Base-by-base conservation (phyloP, 2,329 filamentous ascomycete species). In the Beauveria asiatica region DNA sequence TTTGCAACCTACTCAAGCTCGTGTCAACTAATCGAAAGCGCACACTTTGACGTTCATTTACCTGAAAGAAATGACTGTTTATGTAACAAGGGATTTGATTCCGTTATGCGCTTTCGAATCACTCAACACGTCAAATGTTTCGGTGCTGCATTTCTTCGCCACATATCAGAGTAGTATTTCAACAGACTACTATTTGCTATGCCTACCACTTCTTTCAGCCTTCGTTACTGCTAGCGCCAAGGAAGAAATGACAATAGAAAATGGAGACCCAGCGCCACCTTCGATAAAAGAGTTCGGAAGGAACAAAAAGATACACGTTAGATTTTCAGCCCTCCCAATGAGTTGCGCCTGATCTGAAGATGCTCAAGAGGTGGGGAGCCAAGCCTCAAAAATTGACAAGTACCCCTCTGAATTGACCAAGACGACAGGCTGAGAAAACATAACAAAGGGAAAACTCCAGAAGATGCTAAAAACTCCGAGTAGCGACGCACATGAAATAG, bases 161-260 rank as follows among this genome's bases (percentile, higher is more conserved):
- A 6, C 30, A 19, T 45, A 33, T 59, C 59, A 17, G 23, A 37
- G 41, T 53, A 41, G 61, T 57, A 63, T 50, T 27, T 56, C 45
- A 55, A 44, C 19, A 27, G 19, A 45, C 11, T n/a, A 60, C 45
- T 54, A 25, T 33, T 53, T 45, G 52, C 59, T 56, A 60, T 60
- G 52, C 51, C 50, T 49, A 37, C 42, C 30, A 19, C 33, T 48
- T 49, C 44, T 13, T 33, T 52, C 21, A 50, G 33, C 23, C 8
- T 27, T 37, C n/a, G 30, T 48, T 46, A 30, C 39, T 37, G 41
- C 9, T 7, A 27, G 27, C 49, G 48, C 56, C 46, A 53, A 46
- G 13, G 45, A 19, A 33, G 25, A 45, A 52, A 59, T 6, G 19
- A 45, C 23, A 30, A 25, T 23, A 25, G 41, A 39, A 39, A 39